Evolutionary conservation across 140 eudicot genomes (phyloP).

Genomic region (Stevia rebaudiana): DNA sequence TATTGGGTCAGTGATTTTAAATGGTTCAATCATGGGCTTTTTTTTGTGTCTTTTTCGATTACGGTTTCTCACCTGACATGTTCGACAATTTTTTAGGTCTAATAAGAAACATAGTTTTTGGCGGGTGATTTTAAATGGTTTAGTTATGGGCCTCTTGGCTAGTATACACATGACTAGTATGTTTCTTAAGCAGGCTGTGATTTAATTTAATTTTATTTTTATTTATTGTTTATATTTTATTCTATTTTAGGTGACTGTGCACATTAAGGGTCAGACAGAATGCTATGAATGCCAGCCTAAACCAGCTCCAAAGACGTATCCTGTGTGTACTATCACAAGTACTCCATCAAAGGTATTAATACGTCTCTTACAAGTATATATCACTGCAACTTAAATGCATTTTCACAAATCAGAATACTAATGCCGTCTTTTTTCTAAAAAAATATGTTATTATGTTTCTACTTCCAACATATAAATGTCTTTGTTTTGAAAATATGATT

Average conservation of each 20-base stretch:
- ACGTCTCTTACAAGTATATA: slow-evolving; percentile 5
- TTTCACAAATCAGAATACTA: neutral
- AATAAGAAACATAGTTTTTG: neutral
- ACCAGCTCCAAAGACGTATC: slow-evolving; percentile 97
- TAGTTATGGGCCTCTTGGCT: neutral
- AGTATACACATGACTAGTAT: slow-evolving; percentile 8
- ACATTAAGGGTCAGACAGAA: slow-evolving; percentile 80
- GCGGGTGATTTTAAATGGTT: neutral
- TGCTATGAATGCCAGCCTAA: slow-evolving; percentile 96
- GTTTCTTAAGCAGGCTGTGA: neutral
- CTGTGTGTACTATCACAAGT: slow-evolving; percentile 97
- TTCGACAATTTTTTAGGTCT: neutral
- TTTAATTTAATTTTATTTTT: no score
- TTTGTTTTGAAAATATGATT: neutral
- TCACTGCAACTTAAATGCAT: neutral
- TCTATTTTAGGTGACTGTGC: slow-evolving; percentile 80
- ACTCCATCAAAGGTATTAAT: slow-evolving; percentile 89
- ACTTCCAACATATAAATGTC: neutral
- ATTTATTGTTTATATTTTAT: neutral
- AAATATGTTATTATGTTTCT: neutral
- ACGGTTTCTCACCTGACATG: neutral
- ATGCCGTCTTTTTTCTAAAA: neutral
- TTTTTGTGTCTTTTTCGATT: neutral
- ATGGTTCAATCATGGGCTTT: no score
- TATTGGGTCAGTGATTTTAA: no score